A percentile compares a stretch with the other conserved stretches of the same genome.
These are phyloP conservation scores for Typha latifolia DNA, from an alignment of 176 grass and related monocot genomes.

Conservation along the genomic window DNA sequence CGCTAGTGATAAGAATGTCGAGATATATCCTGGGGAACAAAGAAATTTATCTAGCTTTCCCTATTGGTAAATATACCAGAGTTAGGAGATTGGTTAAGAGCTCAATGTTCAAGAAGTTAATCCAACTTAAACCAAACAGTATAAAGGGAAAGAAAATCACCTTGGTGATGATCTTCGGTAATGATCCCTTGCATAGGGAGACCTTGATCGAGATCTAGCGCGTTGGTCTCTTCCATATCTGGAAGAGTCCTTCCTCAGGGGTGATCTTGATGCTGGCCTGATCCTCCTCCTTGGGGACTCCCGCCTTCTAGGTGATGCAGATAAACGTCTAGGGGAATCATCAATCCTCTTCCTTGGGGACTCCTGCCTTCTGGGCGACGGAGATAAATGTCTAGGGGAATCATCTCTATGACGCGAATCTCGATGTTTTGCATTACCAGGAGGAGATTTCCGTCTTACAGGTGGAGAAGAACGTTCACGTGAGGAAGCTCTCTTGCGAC, in stretches of 20 bases:
- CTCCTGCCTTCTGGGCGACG: constrained; percentile 26
- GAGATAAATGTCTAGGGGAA: constrained; percentile 6
- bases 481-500: constrained; percentile 36
- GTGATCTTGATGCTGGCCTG: constrained; percentile 62
- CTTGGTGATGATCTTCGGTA: constrained; percentile 54
- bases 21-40: no score
- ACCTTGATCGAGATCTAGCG: constrained; percentile 54
- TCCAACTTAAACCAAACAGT: not conserved
- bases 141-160: constrained; percentile 16
- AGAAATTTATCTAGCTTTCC: no score
- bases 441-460: constrained; percentile 30
- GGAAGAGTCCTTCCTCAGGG: constrained; percentile 38
- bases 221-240: constrained; percentile 46
- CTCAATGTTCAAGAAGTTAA: constrained; percentile 3
- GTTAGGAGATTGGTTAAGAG: not conserved
- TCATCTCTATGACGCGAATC: constrained; percentile 18
- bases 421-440: constrained; percentile 10
- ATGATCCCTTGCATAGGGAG: constrained; percentile 47
- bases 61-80: no score
- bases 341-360: constrained; percentile 35
- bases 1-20: no score
- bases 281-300: constrained; percentile 37
- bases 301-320: constrained; percentile 24
- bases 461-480: constrained; percentile 40
- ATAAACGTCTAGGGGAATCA: constrained; percentile 2